These are phyloP conservation scores for Trametes maxima DNA, from an alignment of 768 basidiomycete genomes.

Conservation along the genomic window DNA sequence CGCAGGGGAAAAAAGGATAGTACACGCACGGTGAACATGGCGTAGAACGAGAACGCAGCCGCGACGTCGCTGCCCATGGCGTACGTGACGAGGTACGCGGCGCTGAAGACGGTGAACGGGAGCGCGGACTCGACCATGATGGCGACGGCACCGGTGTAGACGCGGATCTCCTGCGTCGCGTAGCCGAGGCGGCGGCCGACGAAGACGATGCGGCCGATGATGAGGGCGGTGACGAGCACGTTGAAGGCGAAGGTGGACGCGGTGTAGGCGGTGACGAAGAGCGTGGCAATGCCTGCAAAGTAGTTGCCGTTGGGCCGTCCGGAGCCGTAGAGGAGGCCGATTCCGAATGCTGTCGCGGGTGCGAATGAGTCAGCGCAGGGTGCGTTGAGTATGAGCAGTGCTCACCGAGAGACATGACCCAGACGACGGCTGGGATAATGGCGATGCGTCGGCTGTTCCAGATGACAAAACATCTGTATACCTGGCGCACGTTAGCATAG, in stretches of 20 bases:
- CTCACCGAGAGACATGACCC: constrained; percentile 14
- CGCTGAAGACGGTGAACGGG: constrained; percentile 39
- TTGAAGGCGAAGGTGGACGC: constrained; percentile 41
- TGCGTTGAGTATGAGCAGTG: neutral
- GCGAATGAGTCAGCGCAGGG: neutral
- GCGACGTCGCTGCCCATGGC: constrained; percentile 35
- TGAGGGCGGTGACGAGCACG: constrained; percentile 39
- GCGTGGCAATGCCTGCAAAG: constrained; percentile 39
- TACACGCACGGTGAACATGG: constrained; percentile 39
- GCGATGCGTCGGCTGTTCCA: constrained; percentile 14
- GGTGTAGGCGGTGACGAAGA: constrained; percentile 41
- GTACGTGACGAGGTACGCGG: constrained; percentile 41
- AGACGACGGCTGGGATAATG: constrained; percentile 6
- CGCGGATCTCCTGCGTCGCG: constrained; percentile 24
- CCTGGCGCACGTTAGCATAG: neutral
- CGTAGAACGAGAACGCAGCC: constrained; percentile 41
- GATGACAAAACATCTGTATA: constrained; percentile 17
- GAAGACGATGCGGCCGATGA: constrained; percentile 38
- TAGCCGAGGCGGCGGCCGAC: constrained; percentile 31
- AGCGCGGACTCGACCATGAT: constrained; percentile 44
- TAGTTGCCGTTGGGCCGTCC: constrained; percentile 27
- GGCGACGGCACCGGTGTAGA: constrained; percentile 38
- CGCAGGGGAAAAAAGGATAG: neutral
- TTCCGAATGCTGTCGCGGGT: constrained; percentile 6
- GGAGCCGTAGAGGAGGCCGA: constrained; percentile 17